Percentiles rank a stretch among this genome's conserved stretches.
These are phyloP conservation scores for Diplodia sapinea DNA, from an alignment of 2,329 filamentous ascomycete genomes.

Conservation along the genomic window DNA sequence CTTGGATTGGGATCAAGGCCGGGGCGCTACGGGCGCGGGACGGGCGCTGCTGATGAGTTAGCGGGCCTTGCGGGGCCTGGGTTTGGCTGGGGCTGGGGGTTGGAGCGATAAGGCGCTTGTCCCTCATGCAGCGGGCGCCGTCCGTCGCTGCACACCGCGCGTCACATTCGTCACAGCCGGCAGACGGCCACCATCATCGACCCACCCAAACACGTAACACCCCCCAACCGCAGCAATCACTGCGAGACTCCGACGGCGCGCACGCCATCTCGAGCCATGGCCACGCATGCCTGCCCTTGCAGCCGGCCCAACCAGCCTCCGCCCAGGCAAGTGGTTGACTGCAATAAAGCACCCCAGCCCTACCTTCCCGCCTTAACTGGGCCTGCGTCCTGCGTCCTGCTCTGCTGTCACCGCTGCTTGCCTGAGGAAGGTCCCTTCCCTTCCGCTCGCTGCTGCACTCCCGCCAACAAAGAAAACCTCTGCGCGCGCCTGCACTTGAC, in stretches of 20 bases:
- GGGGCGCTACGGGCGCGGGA: background rate
- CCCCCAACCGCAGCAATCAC: background rate
- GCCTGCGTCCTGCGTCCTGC: no score
- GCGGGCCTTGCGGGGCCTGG: background rate
- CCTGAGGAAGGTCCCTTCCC: background rate
- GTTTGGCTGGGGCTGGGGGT: background rate
- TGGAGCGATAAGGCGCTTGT: slow-evolving; percentile 6
- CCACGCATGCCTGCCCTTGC: slow-evolving; percentile 19
- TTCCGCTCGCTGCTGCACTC: background rate
- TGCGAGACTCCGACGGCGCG: background rate
- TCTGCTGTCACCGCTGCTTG: background rate
- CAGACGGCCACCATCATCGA: slow-evolving; percentile 15
- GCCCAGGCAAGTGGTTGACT: background rate
- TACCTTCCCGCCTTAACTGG: background rate
- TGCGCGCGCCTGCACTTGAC: background rate
- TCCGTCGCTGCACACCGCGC: slow-evolving; percentile 24
- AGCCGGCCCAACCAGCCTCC: background rate
- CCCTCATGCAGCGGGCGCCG: background rate
- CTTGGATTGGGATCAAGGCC: background rate
- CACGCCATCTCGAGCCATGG: slow-evolving; percentile 9
- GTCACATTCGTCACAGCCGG: slow-evolving; percentile 28
- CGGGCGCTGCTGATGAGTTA: background rate
- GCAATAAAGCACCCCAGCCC: background rate
- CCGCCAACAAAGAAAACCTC: background rate
- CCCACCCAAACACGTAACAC: slow-evolving; percentile 16